phyloP scores from a whole-genome alignment of 805 yeast genomes.

The Candida insectorum region DNA sequence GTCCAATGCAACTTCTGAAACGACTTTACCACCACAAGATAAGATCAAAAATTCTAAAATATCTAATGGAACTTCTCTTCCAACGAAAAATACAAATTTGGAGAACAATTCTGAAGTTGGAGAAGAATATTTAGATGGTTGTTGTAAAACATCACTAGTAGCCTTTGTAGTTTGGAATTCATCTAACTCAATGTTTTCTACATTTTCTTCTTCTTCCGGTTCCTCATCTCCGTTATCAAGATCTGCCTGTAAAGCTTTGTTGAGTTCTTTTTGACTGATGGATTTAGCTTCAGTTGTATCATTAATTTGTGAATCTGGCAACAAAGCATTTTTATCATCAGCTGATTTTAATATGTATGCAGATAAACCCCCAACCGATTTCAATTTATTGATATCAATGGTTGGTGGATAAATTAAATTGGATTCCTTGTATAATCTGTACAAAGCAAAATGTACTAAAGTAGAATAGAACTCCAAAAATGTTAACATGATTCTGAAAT shows the following conservation, averaged over 20 bases:
- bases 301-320: slow-evolving; percentile 27
- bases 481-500: slow-evolving; percentile 94
- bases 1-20: slow-evolving; percentile 86
- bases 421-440: slow-evolving; percentile 78
- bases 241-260: slow-evolving; percentile 53
- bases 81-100: slow-evolving; percentile 76
- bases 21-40: slow-evolving; percentile 80
- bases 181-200: slow-evolving; percentile 49
- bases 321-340: slow-evolving; percentile 31
- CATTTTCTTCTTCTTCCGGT: slow-evolving; percentile 15
- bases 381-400: slow-evolving; percentile 66
- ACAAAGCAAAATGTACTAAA: slow-evolving; percentile 80
- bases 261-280: slow-evolving; percentile 39
- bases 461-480: slow-evolving; percentile 96
- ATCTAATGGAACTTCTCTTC: slow-evolving; percentile 94
- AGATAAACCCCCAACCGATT: slow-evolving; percentile 86
- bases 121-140: slow-evolving; percentile 55
- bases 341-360: slow-evolving; percentile 70
- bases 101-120: slow-evolving; percentile 66
- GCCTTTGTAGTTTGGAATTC: slow-evolving; percentile 63
- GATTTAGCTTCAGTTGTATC: slow-evolving; percentile 28
- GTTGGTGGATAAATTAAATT: slow-evolving; percentile 90
- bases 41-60: slow-evolving; percentile 82
- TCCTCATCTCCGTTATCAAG: slow-evolving; percentile 11
- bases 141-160: slow-evolving; percentile 67